These are phyloP conservation scores for Saccharum officinarum DNA, from an alignment of 176 grass and related monocot genomes.

Conservation along the genomic window DNA sequence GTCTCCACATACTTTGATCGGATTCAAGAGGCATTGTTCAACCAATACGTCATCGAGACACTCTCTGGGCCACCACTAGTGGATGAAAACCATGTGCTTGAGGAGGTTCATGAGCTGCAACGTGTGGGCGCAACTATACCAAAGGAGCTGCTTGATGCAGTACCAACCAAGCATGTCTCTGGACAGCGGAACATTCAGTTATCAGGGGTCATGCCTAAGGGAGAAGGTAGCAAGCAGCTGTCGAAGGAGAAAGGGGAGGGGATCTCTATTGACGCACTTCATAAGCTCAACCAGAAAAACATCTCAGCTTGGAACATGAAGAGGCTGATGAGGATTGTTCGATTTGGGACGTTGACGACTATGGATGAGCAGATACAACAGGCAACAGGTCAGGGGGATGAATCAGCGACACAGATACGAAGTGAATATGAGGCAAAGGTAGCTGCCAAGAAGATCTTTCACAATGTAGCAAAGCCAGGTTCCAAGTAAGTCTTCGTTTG, in stretches of 20 bases:
- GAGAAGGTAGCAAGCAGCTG: conserved; percentile 47
- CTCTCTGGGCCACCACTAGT: conserved; percentile 71
- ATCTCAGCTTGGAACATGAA: conserved; percentile 92
- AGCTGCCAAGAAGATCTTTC: conserved; percentile 79
- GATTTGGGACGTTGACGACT: conserved; percentile 56
- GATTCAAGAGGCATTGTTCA: conserved; percentile 80
- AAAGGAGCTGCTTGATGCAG: conserved; percentile 38
- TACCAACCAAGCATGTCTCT: conserved; percentile 46
- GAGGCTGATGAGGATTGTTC: conserved; percentile 69
- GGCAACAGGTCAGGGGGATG: conserved; percentile 50
- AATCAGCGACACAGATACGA: conserved; percentile 55
- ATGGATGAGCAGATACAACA: conserved; percentile 71
- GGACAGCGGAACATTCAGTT: conserved; percentile 40
- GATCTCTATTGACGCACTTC: conserved; percentile 62
- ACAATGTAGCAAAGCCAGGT: conserved; percentile 61
- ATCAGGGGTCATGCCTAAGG: conserved; percentile 44
- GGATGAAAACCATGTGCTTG: conserved; percentile 55
- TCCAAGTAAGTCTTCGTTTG: conserved; percentile 55
- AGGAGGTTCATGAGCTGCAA: conserved; percentile 68
- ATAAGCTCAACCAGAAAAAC: conserved; percentile 74
- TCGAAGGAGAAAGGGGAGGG: conserved; percentile 47
- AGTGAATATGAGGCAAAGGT: conserved; percentile 73
- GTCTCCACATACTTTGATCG: conserved; percentile 82
- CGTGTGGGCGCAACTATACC: conserved; percentile 57
- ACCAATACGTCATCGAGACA: conserved; percentile 75